Evolutionary conservation across 768 basidiomycete genomes (phyloP), one percentile per base, ranked within the genome.

Genomic region (Goffeauzyma gilvescens): DNA sequence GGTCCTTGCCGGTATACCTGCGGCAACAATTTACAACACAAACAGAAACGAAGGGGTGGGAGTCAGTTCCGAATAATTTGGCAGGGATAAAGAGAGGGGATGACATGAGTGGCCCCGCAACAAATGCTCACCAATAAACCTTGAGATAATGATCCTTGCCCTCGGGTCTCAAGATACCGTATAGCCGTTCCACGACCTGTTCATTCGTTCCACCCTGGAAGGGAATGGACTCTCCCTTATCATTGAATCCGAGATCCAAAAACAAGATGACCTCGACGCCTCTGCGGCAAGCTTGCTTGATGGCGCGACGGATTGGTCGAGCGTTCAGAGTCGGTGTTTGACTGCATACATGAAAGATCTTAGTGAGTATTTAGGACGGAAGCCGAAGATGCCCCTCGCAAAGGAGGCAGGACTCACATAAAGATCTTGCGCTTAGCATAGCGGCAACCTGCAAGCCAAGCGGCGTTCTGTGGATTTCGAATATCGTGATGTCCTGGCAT

Each of bases 251-350:
- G 15, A 78, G 66, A 53, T 74, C 72, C 32, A 80, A 65, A 52
- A 74, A 75, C 14, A 78, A 65, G 9, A 68, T 70, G 26, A 76
- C 74, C 32, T 72, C 67, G 4, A 81, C 68, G 5, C 74, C 78
- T 22, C 74, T 65, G 15, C 72, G 63, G 55, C 74, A 75, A 1
- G 79, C 74, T 42, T 71, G 70, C 51, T 79, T 65, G 43, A 74
- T 65, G 7, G 70, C 75, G 13, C 71, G 65, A 17, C 78, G 70
- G 22, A 76, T 69, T 2, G 77, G 78, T 14, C 60, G 61, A 3
- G 79, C 77, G 46, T 81, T 80, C 46, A 79, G 70, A 6, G 76
- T 78, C 1, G 79, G 79, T 0, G 75, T 74, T 67, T 81, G 79
- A 42, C 69, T 72, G 44, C 17, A 49, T 8, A 38, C 26, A n/a